Evolutionary conservation across 2,329 filamentous ascomycete genomes (phyloP), one percentile per base, ranked within the genome.

Genomic region (Ophiosphaerella herpotricha): DNA sequence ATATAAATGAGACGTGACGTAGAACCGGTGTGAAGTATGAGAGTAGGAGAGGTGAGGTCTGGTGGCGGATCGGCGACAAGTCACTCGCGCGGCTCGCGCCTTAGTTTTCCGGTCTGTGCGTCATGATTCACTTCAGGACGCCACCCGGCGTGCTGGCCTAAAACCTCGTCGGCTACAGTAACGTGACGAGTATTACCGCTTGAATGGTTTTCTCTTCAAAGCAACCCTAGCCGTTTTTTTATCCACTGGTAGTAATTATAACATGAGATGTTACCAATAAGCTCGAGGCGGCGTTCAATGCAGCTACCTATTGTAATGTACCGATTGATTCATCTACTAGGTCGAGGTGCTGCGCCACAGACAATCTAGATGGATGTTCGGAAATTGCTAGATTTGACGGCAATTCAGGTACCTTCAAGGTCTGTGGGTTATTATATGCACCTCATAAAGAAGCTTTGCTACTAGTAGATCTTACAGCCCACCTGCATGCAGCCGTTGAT

Each of bases 71-170:
- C 23, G 48, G 47, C 48, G 46, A 57, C 48, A 21, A 23, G 36
- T 39, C 36, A 23, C 16, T 39, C 16, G 23, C n/a, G 45, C 41
- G 43, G 34, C 14, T 39, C 26, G n/a, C 29, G 44, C 39, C 37
- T 55, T 52, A 60, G 54, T 52, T 52, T 52, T 52, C 50, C 14
- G 52, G 54, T 45, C 51, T 40, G 43, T 48, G 54, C 51, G 47
- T 35, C 13, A 43, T 51, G 42, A 57, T 50, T 48, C 44, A 45
- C 26, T 55, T 42, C 46, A 48, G 48, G 48, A 52, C 4, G 18
- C 18, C 18, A 21, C 18, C 18, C 4, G 18, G 4, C 18, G 4
- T 21, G 18, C 4, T 21, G 18, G 18, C 18, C 18, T 21, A 21
- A 21, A 21, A 21, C 18, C 4, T 4, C 4, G 18, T 21, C 4